A percentile compares a stretch with the other conserved stretches of the same genome.
Evolutionary conservation across 352 stramenopile genomes (phyloP).

Genomic region (Phytophthora rubi): DNA sequence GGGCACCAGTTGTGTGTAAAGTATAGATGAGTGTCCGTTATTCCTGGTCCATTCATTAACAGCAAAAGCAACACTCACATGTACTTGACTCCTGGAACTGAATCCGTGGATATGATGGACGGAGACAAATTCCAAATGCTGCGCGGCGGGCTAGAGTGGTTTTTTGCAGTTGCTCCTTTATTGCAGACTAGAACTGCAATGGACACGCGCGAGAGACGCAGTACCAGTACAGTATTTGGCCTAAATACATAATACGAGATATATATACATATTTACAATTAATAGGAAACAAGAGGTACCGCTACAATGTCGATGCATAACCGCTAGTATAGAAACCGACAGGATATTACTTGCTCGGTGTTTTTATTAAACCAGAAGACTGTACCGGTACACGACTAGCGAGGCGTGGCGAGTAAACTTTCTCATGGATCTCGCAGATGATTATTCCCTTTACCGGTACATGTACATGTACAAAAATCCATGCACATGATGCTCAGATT

Average conservation of each 20-base stretch:
- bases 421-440: background rate
- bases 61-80: background rate
- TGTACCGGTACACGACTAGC: background rate
- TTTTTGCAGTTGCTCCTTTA: background rate
- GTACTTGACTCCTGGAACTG: background rate
- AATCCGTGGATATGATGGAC: background rate
- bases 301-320: too few species aligned
- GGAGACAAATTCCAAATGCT: conserved; percentile 3
- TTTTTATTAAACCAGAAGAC: too few species aligned
- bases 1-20: conserved; percentile 42
- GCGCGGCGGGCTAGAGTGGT: background rate
- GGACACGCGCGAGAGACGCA: background rate
- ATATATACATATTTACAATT: too few species aligned
- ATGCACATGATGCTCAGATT: conserved; percentile 6
- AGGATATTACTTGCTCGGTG: too few species aligned
- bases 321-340: too few species aligned
- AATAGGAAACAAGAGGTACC: background rate
- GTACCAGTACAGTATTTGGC: too few species aligned
- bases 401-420: conserved; percentile 12
- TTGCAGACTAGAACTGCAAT: background rate
- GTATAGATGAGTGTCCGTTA: background rate
- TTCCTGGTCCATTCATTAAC: background rate
- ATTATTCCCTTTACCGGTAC: conserved; percentile 8
- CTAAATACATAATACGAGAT: too few species aligned
- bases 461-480: conserved; percentile 7